A percentile compares a stretch with the other conserved stretches of the same genome.
These are phyloP conservation scores for Kluyveromyces aestuarii DNA, from an alignment of 805 yeast genomes.

Conservation along the genomic window DNA sequence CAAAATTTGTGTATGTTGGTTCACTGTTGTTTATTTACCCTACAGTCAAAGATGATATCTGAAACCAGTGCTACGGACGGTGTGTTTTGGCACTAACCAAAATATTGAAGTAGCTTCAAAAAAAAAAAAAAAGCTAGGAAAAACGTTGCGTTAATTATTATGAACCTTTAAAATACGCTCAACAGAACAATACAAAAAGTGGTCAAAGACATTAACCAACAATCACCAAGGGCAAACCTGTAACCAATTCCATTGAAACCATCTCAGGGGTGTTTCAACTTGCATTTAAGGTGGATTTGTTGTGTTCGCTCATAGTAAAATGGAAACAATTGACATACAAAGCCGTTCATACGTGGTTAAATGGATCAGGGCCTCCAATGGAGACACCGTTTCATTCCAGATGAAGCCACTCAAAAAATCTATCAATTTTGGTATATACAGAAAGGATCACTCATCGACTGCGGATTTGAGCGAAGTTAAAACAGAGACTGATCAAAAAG, in stretches of 20 bases:
- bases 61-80: too few species aligned
- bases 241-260: not conserved
- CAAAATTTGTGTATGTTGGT: too few species aligned
- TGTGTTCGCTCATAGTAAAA: constrained; percentile 15
- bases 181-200: not conserved
- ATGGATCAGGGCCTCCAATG: constrained; percentile 76
- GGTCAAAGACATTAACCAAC: not conserved
- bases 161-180: not conserved
- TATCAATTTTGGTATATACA: constrained; percentile 34
- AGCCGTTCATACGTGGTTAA: constrained; percentile 82
- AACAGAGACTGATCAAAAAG: constrained; percentile 9
- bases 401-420: constrained; percentile 68
- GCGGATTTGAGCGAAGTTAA: constrained; percentile 8
- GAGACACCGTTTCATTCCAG: constrained; percentile 64
- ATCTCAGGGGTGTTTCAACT: not conserved
- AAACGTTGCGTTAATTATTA: not conserved
- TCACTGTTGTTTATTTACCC: too few species aligned
- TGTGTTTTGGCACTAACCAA: too few species aligned
- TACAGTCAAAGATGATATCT: too few species aligned
- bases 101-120: too few species aligned
- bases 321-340: constrained; percentile 90
- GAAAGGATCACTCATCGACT: constrained; percentile 3
- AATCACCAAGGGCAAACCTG: not conserved
- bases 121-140: not conserved
- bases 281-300: not conserved